These are phyloP conservation scores for Neofusicoccum umdonicola DNA, from an alignment of 2,329 filamentous ascomycete species.

Conservation along the genomic window DNA sequence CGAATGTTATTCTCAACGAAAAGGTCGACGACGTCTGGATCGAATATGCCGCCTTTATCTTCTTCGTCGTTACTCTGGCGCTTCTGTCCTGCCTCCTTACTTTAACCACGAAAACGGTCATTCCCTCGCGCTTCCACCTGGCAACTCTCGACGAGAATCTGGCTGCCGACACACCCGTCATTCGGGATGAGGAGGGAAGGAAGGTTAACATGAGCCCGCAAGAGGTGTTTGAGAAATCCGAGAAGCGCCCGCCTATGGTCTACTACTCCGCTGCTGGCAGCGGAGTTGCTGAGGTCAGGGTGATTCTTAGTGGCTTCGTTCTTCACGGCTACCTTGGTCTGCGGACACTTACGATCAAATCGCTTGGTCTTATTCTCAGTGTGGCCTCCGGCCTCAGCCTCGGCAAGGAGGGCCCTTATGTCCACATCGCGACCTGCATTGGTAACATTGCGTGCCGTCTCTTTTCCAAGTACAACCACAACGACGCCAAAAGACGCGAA, in stretches of 20 bases:
- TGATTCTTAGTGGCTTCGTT: conserved; percentile 97
- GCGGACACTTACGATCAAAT: conserved; percentile 83
- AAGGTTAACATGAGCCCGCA: conserved; percentile 43
- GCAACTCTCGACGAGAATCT: conserved; percentile 92
- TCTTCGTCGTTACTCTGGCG: conserved; percentile 68
- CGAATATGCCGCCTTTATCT: conserved; percentile 75
- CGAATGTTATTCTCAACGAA: conserved; percentile 55
- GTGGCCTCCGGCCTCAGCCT: conserved; percentile 90
- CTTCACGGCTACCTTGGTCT: conserved; percentile 91
- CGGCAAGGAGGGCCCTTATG: conserved; percentile 92
- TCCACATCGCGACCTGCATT: conserved; percentile 94
- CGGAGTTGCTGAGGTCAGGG: conserved; percentile 94
- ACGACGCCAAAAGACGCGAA: conserved; percentile 91
- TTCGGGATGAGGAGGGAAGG: conserved; percentile 41
- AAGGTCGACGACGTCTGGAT: conserved; percentile 56
- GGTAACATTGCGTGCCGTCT: conserved; percentile 93
- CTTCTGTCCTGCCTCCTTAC: conserved; percentile 74
- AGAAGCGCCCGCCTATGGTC: conserved; percentile 67
- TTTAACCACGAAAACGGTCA: conserved; percentile 86
- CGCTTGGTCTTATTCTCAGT: conserved; percentile 76
- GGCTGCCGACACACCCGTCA: conserved; percentile 55
- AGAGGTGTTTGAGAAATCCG: conserved; percentile 38
- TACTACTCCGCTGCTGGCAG: conserved; percentile 96
- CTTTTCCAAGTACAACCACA: conserved; percentile 91
- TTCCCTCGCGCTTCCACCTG: conserved; percentile 83